Evolutionary conservation across 495 filamentous ascomycete species (phyloP).

Genomic region (Aspergillus hancockii): DNA sequence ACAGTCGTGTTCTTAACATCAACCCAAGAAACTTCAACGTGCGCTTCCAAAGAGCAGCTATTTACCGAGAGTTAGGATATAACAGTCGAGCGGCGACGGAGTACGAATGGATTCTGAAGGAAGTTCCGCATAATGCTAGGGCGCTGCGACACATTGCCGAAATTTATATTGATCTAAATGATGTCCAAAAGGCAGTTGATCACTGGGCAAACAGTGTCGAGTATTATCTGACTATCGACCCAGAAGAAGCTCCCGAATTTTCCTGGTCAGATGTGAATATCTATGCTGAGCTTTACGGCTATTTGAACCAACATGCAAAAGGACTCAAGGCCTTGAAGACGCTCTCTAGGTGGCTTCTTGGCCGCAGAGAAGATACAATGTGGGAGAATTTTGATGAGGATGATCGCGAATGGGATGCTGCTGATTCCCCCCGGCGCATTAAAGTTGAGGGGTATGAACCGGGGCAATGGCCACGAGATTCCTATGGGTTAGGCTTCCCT

Average conservation of each 20-base stretch:
- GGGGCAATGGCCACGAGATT: slow-evolving; percentile 51
- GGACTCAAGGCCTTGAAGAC: slow-evolving; percentile 68
- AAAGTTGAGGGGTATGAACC: slow-evolving; percentile 58
- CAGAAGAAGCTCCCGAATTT: slow-evolving; percentile 55
- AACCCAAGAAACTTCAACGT: slow-evolving; percentile 58
- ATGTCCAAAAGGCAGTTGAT: slow-evolving; percentile 56
- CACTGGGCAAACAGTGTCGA: slow-evolving; percentile 64
- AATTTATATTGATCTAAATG: slow-evolving; percentile 59
- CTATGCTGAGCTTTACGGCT: slow-evolving; percentile 76
- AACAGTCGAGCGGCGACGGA: slow-evolving; percentile 58
- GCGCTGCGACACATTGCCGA: slow-evolving; percentile 66
- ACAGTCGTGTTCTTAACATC: slow-evolving; percentile 65
- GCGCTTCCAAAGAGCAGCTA: slow-evolving; percentile 59
- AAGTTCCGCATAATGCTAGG: slow-evolving; percentile 58
- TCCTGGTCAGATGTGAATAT: slow-evolving; percentile 84
- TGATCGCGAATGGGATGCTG: slow-evolving; percentile 89
- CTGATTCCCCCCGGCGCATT: slow-evolving; percentile 64
- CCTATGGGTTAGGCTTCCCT: slow-evolving; percentile 77
- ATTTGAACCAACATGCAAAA: slow-evolving; percentile 57
- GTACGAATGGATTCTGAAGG: slow-evolving; percentile 63
- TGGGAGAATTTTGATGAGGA: slow-evolving; percentile 80
- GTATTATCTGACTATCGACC: slow-evolving; percentile 48
- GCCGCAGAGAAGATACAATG: slow-evolving; percentile 68
- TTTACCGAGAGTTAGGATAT: slow-evolving; percentile 59
- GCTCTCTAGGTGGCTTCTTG: slow-evolving; percentile 78